These are phyloP conservation scores for Aureobasidium leucospermi DNA, from an alignment of 2,329 filamentous ascomycete species.

Conservation along the genomic window DNA sequence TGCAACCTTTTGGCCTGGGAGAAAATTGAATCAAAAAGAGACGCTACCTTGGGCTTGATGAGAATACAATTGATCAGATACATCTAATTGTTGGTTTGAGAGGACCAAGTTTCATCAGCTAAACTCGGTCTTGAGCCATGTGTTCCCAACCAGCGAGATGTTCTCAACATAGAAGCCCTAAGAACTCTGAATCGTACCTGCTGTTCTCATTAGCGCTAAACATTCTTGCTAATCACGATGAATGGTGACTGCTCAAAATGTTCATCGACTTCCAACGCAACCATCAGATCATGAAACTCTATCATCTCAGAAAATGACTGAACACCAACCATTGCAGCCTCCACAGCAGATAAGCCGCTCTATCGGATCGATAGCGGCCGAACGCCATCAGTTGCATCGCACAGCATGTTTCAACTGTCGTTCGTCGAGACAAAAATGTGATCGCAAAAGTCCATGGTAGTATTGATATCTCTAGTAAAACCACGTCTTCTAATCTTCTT, in stretches of 20 bases:
- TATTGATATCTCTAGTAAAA: background rate
- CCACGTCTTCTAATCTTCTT: background rate
- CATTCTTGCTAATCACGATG: background rate
- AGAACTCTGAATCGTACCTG: background rate
- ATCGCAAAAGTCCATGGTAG: background rate
- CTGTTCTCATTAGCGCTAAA: background rate
- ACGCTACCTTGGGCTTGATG: no score
- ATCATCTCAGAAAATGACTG: background rate
- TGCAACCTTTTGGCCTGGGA: no score
- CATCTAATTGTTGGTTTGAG: no score
- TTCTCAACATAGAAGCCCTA: background rate
- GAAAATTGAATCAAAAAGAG: no score
- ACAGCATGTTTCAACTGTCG: background rate
- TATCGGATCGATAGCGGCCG: background rate
- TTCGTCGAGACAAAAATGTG: background rate
- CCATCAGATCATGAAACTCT: background rate
- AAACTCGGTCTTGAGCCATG: no score
- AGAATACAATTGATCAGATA: no score
- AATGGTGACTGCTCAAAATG: background rate
- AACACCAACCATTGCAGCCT: background rate
- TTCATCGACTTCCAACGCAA: no score
- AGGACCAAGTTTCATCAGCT: no score
- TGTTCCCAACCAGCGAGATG: background rate
- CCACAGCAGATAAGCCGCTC: background rate
- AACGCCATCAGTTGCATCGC: background rate